Percentiles rank a stretch among this genome's conserved stretches.
phyloP scores from a whole-genome alignment of 139 green algal genomes.

The Chlorella sp. region DNA sequence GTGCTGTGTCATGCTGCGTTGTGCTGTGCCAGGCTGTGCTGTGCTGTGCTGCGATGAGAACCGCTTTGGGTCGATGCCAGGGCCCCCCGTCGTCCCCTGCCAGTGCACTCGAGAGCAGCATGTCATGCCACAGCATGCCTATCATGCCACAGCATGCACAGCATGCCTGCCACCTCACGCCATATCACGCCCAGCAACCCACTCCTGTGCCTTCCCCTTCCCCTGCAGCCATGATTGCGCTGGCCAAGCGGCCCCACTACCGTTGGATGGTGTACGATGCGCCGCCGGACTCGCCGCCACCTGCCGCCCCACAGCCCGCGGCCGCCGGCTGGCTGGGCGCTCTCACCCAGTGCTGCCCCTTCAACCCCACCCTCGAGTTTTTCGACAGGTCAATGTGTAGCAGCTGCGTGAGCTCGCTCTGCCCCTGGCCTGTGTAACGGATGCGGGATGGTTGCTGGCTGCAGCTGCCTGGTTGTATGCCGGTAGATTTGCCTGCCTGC shows the following conservation, averaged over 20 bases:
- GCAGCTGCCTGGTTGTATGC: too few relatives aligned
- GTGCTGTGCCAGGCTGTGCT: background rate
- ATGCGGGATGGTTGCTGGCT: background rate
- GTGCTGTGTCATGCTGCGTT: background rate
- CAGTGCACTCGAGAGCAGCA: too few relatives aligned
- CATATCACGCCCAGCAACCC: background rate
- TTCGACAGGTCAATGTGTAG: background rate
- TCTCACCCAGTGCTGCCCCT: conserved; percentile 10
- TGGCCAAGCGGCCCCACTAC: conserved; percentile 24
- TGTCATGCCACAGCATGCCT: too few relatives aligned
- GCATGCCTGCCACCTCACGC: too few relatives aligned
- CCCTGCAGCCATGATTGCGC: background rate
- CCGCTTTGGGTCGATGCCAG: too few relatives aligned
- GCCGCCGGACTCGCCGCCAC: background rate
- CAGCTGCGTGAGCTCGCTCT: too few relatives aligned
- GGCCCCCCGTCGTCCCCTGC: too few relatives aligned
- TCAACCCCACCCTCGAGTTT: conserved; percentile 29
- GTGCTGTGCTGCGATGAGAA: too few relatives aligned
- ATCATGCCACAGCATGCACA: too few relatives aligned
- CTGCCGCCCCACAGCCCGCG: too few relatives aligned
- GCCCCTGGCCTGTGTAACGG: background rate
- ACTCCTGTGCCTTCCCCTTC: background rate
- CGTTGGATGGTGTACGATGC: conserved; percentile 23
- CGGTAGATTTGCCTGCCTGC: too few relatives aligned
- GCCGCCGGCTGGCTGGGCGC: background rate